These are phyloP conservation scores for Physcomitrium patens DNA, from an alignment of 225 moss, liverwort and hornwort genomes.

Conservation along the genomic window DNA sequence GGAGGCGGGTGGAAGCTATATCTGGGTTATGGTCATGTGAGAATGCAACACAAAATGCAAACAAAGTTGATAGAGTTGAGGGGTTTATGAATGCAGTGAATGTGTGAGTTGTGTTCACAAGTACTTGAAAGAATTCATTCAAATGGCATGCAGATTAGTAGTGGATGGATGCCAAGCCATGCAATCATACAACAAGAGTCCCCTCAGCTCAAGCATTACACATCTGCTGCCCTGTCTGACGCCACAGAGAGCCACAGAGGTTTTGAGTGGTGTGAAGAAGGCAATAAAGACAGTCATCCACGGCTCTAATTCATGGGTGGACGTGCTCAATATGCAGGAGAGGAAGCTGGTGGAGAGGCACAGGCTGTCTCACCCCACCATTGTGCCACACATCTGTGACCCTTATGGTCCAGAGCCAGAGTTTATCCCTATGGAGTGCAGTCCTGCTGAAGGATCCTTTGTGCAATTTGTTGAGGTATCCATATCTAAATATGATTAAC, in stretches of 20 bases:
- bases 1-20: no score
- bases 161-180: conserved; percentile 71
- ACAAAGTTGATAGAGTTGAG: no score
- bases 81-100: no score
- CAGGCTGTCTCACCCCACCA: conserved; percentile 38
- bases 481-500: no score
- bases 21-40: no score
- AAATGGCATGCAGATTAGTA: conserved; percentile 52
- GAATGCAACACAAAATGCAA: no score
- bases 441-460: conserved; percentile 53
- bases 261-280: conserved; percentile 69
- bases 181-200: conserved; percentile 58
- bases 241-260: conserved; percentile 51
- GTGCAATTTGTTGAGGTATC: conserved; percentile 51
- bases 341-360: conserved; percentile 38
- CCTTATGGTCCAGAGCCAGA: conserved; percentile 69
- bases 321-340: conserved; percentile 68
- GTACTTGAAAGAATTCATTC: no score
- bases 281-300: conserved; percentile 72
- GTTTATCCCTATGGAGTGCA: conserved; percentile 50
- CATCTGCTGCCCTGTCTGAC: conserved; percentile 64
- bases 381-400: conserved; percentile 67
- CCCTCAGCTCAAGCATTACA: conserved; percentile 64
- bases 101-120: no score
- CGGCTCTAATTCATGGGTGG: conserved; percentile 64